phyloP scores from a whole-genome alignment of 768 basidiomycete species.

The Boletus reticuloceps region DNA sequence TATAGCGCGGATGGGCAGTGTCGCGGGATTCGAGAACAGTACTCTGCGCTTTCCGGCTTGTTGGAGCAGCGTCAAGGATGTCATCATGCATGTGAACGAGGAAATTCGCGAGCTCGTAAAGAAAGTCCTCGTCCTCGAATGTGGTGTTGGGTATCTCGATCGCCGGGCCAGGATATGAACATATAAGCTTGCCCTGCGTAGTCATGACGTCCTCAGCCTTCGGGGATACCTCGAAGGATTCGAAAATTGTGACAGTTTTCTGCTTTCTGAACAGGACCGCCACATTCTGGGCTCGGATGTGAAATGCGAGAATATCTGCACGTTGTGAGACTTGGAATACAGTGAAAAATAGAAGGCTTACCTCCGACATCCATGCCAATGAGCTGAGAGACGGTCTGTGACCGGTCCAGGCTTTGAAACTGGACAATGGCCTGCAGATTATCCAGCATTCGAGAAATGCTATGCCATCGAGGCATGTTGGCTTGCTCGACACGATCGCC shows the following conservation, averaged over 20 bases:
- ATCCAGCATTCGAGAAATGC: slow-evolving; percentile 31
- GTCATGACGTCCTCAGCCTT: slow-evolving; percentile 35
- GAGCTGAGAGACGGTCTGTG: slow-evolving; percentile 5
- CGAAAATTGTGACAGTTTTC: slow-evolving; percentile 33
- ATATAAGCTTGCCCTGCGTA: slow-evolving; percentile 39
- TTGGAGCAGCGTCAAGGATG: slow-evolving; percentile 26
- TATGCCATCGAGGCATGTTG: slow-evolving; percentile 27
- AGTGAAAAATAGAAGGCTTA: neutral
- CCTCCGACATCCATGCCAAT: slow-evolving; percentile 7
- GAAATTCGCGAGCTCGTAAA: slow-evolving; percentile 36
- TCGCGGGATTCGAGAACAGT: slow-evolving; percentile 13
- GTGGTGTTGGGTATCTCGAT: slow-evolving; percentile 32
- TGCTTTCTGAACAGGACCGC: slow-evolving; percentile 38
- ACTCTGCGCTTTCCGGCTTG: slow-evolving; percentile 1
- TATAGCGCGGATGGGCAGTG: slow-evolving; percentile 40
- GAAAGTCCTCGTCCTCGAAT: slow-evolving; percentile 31
- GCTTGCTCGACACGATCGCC: neutral
- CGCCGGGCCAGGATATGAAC: slow-evolving; percentile 45
- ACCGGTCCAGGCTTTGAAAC: slow-evolving; percentile 9
- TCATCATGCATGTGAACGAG: slow-evolving; percentile 34
- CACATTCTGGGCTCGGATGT: slow-evolving; percentile 46
- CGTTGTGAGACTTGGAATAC: neutral
- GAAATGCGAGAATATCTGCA: slow-evolving; percentile 38
- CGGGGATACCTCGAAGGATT: slow-evolving; percentile 47
- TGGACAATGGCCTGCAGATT: slow-evolving; percentile 18